Evolutionary conservation across 805 yeast species (phyloP).

Genomic region (Lachancea sp.): DNA sequence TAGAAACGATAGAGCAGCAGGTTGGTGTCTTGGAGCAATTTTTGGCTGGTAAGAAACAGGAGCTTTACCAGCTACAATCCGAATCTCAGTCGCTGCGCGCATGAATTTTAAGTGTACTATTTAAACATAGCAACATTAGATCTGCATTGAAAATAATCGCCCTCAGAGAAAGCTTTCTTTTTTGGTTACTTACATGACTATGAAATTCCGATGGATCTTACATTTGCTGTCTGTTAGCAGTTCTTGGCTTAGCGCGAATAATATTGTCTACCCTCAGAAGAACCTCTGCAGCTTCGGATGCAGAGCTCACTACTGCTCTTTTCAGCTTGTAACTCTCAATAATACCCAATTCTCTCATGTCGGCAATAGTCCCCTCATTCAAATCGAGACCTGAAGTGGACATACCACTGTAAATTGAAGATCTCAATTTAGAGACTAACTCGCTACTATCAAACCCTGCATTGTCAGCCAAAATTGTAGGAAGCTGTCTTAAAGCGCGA

Average conservation of each 20-base stretch:
- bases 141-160: constrained; percentile 5
- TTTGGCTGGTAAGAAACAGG: constrained; percentile 51
- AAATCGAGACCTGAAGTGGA: constrained; percentile 88
- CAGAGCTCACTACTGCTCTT: constrained; percentile 87
- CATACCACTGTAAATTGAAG: constrained; percentile 81
- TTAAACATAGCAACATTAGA: neutral
- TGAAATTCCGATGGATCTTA: constrained; percentile 13
- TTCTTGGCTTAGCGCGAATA: constrained; percentile 93
- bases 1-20: constrained; percentile 70
- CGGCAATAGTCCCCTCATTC: constrained; percentile 77
- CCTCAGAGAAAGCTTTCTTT: neutral
- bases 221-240: constrained; percentile 71
- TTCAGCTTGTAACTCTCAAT: constrained; percentile 91
- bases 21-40: constrained; percentile 67
- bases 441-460: constrained; percentile 96
- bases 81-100: constrained; percentile 32
- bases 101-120: neutral
- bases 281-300: constrained; percentile 98
- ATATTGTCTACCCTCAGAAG: constrained; percentile 93
- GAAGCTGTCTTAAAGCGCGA: constrained; percentile 87
- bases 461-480: constrained; percentile 92
- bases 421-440: constrained; percentile 79
- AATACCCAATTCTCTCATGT: constrained; percentile 89
- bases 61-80: constrained; percentile 44
- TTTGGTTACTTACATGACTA: constrained; percentile 8